These are phyloP conservation scores for Cutaneotrichosporon sp. DNA, from an alignment of 1,284 basidiomycete species.

Conservation along the genomic window DNA sequence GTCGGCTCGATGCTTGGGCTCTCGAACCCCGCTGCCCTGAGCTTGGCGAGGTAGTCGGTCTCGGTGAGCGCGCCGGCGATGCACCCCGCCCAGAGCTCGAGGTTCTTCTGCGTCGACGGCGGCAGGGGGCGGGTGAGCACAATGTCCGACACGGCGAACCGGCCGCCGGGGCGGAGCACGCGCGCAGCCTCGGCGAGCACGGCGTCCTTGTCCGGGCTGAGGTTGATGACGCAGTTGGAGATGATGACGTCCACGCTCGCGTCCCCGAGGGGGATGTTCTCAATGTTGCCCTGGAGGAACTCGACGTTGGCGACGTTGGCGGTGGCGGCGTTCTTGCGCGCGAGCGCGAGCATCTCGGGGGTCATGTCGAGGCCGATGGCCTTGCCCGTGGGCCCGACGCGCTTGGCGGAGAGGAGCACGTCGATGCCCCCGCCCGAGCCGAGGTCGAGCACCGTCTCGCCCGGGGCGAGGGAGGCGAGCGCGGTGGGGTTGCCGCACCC, in stretches of 20 bases:
- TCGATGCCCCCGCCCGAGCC: conserved; percentile 62
- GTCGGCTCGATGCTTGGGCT: conserved; percentile 20
- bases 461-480: conserved; percentile 47
- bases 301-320: conserved; percentile 55
- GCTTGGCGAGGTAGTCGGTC: conserved; percentile 21
- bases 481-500: conserved; percentile 29
- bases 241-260: conserved; percentile 60
- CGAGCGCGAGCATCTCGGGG: conserved; percentile 25
- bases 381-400: conserved; percentile 58
- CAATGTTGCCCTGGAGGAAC: conserved; percentile 56
- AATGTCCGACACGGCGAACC: conserved; percentile 71
- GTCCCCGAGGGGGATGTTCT: conserved; percentile 57
- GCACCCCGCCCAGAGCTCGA: conserved; percentile 29
- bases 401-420: conserved; percentile 59
- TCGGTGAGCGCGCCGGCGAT: conserved; percentile 24
- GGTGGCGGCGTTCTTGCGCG: conserved; percentile 55
- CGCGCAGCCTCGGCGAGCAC: conserved; percentile 82
- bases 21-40: conserved; percentile 19
- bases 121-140: conserved; percentile 21
- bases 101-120: conserved; percentile 4
- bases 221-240: conserved; percentile 62
- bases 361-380: conserved; percentile 62
- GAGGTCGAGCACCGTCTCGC: conserved; percentile 61
- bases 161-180: conserved; percentile 95
- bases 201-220: conserved; percentile 55